A percentile compares a stretch with the other conserved stretches of the same genome.
Evolutionary conservation across 306 rosid species (phyloP).

Genomic region (Lathyrus aphaca): DNA sequence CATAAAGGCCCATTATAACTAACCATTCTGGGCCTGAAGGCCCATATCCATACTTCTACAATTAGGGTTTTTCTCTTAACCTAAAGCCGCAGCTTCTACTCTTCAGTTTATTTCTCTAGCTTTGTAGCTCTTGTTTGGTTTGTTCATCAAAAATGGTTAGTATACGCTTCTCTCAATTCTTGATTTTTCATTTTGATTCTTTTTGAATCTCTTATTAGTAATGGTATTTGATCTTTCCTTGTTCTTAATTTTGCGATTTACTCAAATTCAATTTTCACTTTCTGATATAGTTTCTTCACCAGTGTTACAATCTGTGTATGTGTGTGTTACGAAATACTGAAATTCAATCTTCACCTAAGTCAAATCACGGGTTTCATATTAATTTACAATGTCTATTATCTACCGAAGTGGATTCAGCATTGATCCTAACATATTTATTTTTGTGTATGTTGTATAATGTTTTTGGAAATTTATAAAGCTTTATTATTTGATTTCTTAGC

Average conservation of each 20-base stretch:
- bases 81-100: not conserved
- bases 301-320: not conserved
- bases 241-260: not conserved
- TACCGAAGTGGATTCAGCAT: too few species aligned
- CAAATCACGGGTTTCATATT: not conserved
- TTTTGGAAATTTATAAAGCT: not conserved
- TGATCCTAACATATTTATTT: too few species aligned
- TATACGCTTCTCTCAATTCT: not conserved
- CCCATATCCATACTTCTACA: not conserved
- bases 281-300: not conserved
- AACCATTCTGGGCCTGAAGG: not conserved
- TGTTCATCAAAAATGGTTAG: not conserved
- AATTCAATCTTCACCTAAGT: not conserved
- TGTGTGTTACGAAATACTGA: not conserved
- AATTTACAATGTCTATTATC: not conserved
- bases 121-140: not conserved
- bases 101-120: not conserved
- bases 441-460: too few species aligned
- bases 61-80: slow-evolving; percentile 9
- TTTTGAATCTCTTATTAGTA: not conserved
- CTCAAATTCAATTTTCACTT: not conserved
- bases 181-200: not conserved
- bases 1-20: not conserved
- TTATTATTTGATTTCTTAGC: not conserved
- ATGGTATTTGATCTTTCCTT: not conserved